phyloP scores from a whole-genome alignment of 805 yeast genomes.

The Saccharomycopsis selenospora region DNA sequence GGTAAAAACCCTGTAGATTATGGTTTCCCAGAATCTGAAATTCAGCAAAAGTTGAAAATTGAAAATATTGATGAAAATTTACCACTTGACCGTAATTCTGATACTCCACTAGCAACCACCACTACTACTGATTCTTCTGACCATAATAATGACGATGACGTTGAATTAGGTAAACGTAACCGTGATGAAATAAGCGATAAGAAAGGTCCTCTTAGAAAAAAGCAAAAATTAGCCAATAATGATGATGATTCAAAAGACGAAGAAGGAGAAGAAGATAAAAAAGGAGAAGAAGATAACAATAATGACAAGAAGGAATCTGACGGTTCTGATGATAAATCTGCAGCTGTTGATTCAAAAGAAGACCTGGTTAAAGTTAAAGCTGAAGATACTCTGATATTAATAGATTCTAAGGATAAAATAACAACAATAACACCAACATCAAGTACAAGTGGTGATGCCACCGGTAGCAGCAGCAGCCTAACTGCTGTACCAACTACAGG shows the following conservation, averaged over 20 bases:
- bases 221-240: background rate
- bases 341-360: no score
- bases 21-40: constrained; percentile 16
- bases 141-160: constrained; percentile 9
- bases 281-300: constrained; percentile 14
- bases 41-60: no score
- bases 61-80: no score
- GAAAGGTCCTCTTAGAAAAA: background rate
- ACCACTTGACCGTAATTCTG: no score
- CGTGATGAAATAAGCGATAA: background rate
- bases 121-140: constrained; percentile 31
- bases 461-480: no score
- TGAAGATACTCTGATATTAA: no score
- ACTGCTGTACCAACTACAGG: no score
- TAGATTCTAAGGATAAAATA: constrained; percentile 21
- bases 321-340: constrained; percentile 11
- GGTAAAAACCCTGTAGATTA: constrained; percentile 7
- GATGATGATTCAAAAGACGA: constrained; percentile 6
- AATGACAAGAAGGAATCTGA: constrained; percentile 21
- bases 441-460: no score
- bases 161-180: background rate
- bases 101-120: no score
- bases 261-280: constrained; percentile 5
- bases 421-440: background rate
- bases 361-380: constrained; percentile 19